Conservation (phyloP, 2,329 filamentous ascomycete species). For the Dactylellina haptotyla region DNA sequence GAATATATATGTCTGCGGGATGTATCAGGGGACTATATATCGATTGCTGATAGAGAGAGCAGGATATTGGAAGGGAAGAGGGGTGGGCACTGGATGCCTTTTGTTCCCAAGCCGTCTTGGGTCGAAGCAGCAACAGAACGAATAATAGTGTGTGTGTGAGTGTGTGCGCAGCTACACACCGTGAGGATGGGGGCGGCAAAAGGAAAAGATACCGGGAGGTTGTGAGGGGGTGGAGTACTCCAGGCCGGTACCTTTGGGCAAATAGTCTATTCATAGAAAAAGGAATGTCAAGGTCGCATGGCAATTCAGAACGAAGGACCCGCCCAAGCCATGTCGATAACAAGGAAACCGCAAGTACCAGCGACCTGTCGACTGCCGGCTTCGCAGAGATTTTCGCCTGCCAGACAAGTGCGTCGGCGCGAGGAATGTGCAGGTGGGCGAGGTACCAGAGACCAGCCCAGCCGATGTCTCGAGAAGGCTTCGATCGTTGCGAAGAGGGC, state of each 20-base stretch:
- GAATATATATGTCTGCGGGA: conserved; percentile 24
- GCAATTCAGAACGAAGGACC: conserved; percentile 36
- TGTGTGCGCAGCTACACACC: conserved; percentile 45
- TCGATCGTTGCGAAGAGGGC: conserved; percentile 48
- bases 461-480: conserved; percentile 35
- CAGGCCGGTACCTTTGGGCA: conserved; percentile 47
- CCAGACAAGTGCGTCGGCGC: conserved; percentile 21
- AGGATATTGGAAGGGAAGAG: conserved; percentile 42
- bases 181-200: conserved; percentile 47
- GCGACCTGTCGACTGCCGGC: conserved; percentile 37
- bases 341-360: conserved; percentile 32
- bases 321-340: conserved; percentile 31
- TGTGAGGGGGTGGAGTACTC: conserved; percentile 43
- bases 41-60: conserved; percentile 49
- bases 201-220: conserved; percentile 48
- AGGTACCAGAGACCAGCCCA: conserved; percentile 44
- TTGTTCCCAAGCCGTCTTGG: conserved; percentile 46
- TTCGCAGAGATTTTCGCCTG: conserved; percentile 39
- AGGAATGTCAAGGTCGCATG: conserved; percentile 54
- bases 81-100: conserved; percentile 52
- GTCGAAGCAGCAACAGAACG: no score
- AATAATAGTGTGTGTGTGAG: conserved; percentile 28
- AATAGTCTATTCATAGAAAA: conserved; percentile 55
- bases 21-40: conserved; percentile 25
- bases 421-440: conserved; percentile 38